Conservation (phyloP, 208 protist species). For the Wallacemonas sp. region DNA sequence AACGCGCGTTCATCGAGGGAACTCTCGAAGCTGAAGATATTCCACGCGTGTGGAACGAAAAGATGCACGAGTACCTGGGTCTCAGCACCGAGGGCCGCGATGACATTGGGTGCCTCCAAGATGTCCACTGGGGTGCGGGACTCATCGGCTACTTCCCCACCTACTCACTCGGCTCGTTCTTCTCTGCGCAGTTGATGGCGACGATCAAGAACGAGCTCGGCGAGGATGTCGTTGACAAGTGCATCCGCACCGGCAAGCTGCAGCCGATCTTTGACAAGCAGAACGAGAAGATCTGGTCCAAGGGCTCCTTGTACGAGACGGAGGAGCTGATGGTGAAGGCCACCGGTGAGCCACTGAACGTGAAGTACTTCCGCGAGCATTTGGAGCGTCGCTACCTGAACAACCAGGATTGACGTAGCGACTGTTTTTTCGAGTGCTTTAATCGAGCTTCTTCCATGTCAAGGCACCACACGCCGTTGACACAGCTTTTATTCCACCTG, state of each 20-base stretch:
- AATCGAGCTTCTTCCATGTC: not conserved
- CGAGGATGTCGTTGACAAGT: constrained; percentile 26
- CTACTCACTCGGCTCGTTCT: constrained; percentile 76
- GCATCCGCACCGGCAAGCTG: constrained; percentile 47
- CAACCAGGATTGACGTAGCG: constrained; percentile 7
- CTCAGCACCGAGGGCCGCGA: constrained; percentile 63
- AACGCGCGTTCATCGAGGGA: constrained; percentile 67
- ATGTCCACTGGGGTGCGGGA: constrained; percentile 79
- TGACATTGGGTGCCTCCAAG: constrained; percentile 69
- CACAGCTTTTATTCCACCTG: not conserved
- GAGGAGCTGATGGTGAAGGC: constrained; percentile 66
- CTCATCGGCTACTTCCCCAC: constrained; percentile 85
- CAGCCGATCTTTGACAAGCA: constrained; percentile 36
- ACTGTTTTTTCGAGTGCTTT: not conserved
- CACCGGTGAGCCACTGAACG: constrained; percentile 73
- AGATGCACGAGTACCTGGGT: constrained; percentile 82
- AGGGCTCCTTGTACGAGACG: constrained; percentile 38
- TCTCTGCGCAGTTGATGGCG: constrained; percentile 65
- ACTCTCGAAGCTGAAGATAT: constrained; percentile 63
- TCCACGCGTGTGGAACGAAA: constrained; percentile 70
- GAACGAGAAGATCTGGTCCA: constrained; percentile 60
- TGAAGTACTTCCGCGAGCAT: constrained; percentile 63
- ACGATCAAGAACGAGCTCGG: constrained; percentile 46
- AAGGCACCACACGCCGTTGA: not conserved
- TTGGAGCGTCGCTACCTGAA: constrained; percentile 60